Evolutionary conservation across 495 filamentous ascomycete genomes (phyloP).

Genomic region (Daldinia decipiens): DNA sequence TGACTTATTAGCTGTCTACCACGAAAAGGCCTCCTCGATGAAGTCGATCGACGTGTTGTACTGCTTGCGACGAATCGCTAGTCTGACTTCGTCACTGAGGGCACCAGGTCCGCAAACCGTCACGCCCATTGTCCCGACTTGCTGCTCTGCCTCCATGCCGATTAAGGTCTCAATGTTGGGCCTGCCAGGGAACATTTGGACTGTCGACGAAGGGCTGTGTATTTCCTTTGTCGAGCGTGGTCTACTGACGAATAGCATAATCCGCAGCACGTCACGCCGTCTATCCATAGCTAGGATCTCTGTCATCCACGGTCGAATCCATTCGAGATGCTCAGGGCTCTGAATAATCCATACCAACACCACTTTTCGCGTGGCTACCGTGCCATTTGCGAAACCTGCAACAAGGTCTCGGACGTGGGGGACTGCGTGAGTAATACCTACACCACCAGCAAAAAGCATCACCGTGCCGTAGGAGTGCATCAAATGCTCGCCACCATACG

Average conservation of each 20-base stretch:
- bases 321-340: constrained; percentile 86
- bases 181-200: constrained; percentile 88
- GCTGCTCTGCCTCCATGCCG: constrained; percentile 77
- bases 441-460: constrained; percentile 85
- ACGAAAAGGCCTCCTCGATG: constrained; percentile 94
- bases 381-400: constrained; percentile 71
- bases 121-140: constrained; percentile 85
- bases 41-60: constrained; percentile 81
- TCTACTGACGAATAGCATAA: constrained; percentile 90
- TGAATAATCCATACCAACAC: constrained; percentile 92
- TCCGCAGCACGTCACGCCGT: constrained; percentile 81
- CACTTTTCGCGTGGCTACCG: constrained; percentile 80
- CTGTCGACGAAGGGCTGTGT: constrained; percentile 78
- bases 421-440: constrained; percentile 90
- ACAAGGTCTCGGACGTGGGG: constrained; percentile 80
- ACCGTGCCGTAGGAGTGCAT: constrained; percentile 85
- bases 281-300: constrained; percentile 85
- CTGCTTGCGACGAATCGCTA: constrained; percentile 73
- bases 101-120: constrained; percentile 90
- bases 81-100: constrained; percentile 86
- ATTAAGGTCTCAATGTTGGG: constrained; percentile 75
- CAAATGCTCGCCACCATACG: constrained; percentile 76
- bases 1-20: constrained; percentile 57
- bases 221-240: constrained; percentile 83
- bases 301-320: constrained; percentile 97